Base-by-base conservation (phyloP, 495 filamentous ascomycete species). In the Pyrenula aspistea region DNA sequence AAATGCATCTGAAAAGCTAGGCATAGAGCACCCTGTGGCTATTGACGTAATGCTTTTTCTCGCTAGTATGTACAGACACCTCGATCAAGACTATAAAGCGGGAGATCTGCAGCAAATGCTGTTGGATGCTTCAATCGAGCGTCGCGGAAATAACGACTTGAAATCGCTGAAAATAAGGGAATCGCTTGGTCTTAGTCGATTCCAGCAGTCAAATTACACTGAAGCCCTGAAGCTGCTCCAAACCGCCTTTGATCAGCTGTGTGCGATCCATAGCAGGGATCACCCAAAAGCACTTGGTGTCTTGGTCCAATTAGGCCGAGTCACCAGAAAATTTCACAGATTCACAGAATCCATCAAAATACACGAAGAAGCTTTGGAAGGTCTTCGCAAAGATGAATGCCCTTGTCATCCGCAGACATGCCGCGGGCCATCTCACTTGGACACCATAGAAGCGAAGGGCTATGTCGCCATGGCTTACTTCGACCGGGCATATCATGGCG, bases 381-480 rank as follows among this genome's bases (percentile, higher is more conserved):
- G 64, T 4, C 31, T 42, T 15, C 31, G 15, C 20, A 60, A 71
- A 52, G 62, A 57, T 22, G 61, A 70, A 53, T 59, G 23, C 2
- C n/a, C n/a, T n/a, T n/a, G n/a, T n/a, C n/a, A n/a, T n/a, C n/a
- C n/a, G n/a, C n/a, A n/a, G n/a, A n/a, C n/a, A n/a, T n/a, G n/a
- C n/a, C 62, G 70, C 25, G 69, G 67, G 1, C 54, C 53, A 36
- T 62, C 55, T 0, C 65, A 75, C 60, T 42, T 64, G 10, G 58
- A 65, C 11, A 70, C 68, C 0, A 61, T 76, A 0, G 62, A 57
- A 2, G 61, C 61, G 12, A 64, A 60, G 52, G 65, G 72, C n/a
- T 10, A 52, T 20, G 4, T 52, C 8, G 50, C 50, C 2, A 49
- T 53, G 2, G 25, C 47, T 21, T 2, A 2, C 2, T 25, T 4